Percentiles rank a stretch among this genome's conserved stretches.
Evolutionary conservation across 305 asterid species (phyloP).

Genomic region (Solanum aculeatissimum): DNA sequence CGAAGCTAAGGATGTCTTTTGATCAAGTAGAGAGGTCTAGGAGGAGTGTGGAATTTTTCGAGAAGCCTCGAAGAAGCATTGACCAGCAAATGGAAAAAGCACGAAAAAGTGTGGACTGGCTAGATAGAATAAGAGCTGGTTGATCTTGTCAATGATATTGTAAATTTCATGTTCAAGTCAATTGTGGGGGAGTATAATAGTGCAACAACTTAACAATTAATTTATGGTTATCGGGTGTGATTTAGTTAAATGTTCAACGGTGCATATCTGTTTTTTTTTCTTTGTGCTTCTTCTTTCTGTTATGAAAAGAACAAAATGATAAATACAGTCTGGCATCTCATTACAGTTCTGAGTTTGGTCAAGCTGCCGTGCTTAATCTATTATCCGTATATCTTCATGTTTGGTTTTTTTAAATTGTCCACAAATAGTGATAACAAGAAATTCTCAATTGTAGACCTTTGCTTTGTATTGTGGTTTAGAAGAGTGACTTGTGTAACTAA

Average conservation of each 20-base stretch:
- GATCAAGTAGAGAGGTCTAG: constrained; percentile 81
- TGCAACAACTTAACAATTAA: neutral
- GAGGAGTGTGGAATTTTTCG: constrained; percentile 73
- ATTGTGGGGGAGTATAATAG: constrained; percentile 1
- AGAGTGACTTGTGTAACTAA: neutral
- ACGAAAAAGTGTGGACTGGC: constrained; percentile 81
- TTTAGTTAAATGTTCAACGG: neutral
- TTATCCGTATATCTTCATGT: neutral
- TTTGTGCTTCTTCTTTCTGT: neutral
- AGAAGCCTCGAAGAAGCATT: constrained; percentile 71
- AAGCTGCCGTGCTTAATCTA: neutral
- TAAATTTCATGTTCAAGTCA: constrained; percentile 3
- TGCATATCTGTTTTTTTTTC: neutral
- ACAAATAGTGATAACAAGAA: neutral
- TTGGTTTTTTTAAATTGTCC: neutral
- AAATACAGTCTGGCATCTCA: neutral
- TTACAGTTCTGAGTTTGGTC: neutral
- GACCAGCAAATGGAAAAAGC: constrained; percentile 61
- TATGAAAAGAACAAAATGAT: neutral
- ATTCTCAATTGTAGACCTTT: neutral
- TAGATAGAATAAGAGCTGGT: constrained; percentile 58
- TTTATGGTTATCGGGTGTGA: neutral
- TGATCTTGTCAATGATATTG: constrained; percentile 16
- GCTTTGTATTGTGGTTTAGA: neutral
- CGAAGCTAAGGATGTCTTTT: constrained; percentile 44